Conservation (phyloP, 768 basidiomycete genomes). For the Collybia sp. region DNA sequence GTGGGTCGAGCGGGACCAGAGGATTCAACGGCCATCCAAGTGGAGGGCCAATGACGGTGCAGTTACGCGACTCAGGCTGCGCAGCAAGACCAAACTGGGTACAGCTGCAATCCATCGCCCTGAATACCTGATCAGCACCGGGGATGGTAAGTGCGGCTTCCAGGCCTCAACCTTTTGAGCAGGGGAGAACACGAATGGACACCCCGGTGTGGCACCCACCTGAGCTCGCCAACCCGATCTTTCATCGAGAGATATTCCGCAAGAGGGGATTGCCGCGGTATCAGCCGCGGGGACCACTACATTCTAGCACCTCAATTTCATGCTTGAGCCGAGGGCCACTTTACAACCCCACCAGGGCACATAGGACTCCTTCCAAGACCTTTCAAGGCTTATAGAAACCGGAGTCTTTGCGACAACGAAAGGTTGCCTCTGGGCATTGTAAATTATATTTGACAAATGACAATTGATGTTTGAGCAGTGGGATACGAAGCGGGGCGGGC, state of each 20-base stretch:
- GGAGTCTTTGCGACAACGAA: too few species aligned
- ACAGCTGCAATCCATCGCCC: neutral
- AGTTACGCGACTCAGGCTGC: neutral
- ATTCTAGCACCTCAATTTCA: constrained; percentile 16
- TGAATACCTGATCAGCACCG: neutral
- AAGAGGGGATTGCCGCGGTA: neutral
- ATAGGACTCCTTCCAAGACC: too few species aligned
- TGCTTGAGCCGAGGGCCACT: too few species aligned
- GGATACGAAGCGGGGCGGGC: too few species aligned
- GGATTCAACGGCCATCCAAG: neutral
- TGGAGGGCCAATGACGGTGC: too few species aligned
- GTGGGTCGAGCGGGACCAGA: neutral
- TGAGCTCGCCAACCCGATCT: neutral
- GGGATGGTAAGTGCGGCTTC: neutral
- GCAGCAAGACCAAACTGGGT: neutral
- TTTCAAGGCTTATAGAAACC: too few species aligned
- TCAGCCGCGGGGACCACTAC: constrained; percentile 13
- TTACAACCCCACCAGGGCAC: too few species aligned
- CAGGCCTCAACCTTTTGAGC: neutral
- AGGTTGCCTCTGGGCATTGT: too few species aligned
- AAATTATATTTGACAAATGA: too few species aligned
- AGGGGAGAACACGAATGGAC: neutral
- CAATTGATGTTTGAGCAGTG: too few species aligned
- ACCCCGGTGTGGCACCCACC: neutral
- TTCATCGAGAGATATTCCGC: neutral